Evolutionary conservation across 2,329 filamentous ascomycete species (phyloP).

Genomic region (Ophiostoma quercus): DNA sequence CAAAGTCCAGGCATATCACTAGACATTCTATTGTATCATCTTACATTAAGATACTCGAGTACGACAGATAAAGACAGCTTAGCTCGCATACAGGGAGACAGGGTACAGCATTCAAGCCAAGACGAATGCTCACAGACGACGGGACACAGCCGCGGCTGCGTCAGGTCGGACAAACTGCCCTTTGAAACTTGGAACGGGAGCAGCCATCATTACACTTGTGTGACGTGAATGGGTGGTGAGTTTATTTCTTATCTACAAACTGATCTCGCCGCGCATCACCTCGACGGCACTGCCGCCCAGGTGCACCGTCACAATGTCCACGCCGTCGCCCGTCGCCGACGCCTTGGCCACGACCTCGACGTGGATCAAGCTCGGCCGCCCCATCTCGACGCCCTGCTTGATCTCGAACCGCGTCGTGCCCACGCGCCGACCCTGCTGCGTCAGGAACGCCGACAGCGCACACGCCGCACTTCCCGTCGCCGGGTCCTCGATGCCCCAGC

Average conservation of each 20-base stretch:
- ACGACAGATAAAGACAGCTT: too few species aligned
- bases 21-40: too few species aligned
- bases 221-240: not conserved
- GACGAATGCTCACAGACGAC: not conserved
- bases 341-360: constrained; percentile 38
- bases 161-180: not conserved
- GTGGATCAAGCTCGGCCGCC: constrained; percentile 49
- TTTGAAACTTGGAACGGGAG: constrained; percentile 4
- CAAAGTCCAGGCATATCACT: too few species aligned
- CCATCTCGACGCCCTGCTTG: constrained; percentile 65
- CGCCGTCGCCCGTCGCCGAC: constrained; percentile 14
- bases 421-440: constrained; percentile 37
- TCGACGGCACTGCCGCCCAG: constrained; percentile 33
- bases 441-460: constrained; percentile 51
- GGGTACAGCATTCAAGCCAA: too few species aligned
- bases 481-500: constrained; percentile 49
- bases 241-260: not conserved
- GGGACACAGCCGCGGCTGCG: not conserved
- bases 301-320: constrained; percentile 30
- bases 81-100: too few species aligned
- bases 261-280: constrained; percentile 31
- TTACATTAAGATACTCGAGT: too few species aligned
- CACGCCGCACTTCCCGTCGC: constrained; percentile 60
- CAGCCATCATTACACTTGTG: not conserved
- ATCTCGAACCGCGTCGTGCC: constrained; percentile 43